Percentiles rank a stretch among this genome's conserved stretches.
Conservation (phyloP, 148 eudicot genomes). For the Agrostemma githago region DNA sequence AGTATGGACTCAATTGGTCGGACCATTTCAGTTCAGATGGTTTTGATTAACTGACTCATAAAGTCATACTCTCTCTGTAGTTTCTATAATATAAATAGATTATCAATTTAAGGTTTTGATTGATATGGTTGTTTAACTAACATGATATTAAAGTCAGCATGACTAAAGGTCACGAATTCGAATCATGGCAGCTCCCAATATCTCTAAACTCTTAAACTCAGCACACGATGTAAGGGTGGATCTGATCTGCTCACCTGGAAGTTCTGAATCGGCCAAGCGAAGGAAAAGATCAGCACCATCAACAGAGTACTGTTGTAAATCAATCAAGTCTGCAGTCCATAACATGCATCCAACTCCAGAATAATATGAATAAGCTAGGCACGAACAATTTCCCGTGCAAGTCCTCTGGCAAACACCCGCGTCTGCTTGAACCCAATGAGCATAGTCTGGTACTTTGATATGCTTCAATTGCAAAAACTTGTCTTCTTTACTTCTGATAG, state of each 20-base stretch:
- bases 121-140: no score
- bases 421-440: not conserved
- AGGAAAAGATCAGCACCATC: conserved; percentile 35
- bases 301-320: conserved; percentile 28
- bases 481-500: no score
- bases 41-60: no score
- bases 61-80: no score
- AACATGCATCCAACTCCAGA: conserved; percentile 39
- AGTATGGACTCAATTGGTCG: no score
- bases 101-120: no score
- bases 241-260: conserved; percentile 20
- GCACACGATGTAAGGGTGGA: not conserved
- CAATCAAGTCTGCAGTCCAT: conserved; percentile 36
- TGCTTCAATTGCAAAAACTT: conserved; percentile 25
- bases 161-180: not conserved
- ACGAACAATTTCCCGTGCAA: conserved; percentile 37
- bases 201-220: no score
- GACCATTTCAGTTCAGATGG: no score
- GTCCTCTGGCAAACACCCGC: not conserved
- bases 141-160: not conserved
- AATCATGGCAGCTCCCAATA: not conserved
- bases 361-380: conserved; percentile 38
- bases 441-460: conserved; percentile 35
- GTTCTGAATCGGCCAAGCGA: conserved; percentile 36
- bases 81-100: no score